A percentile compares a stretch with the other conserved stretches of the same genome.
These are phyloP conservation scores for Kodamaea hsintzibuensis DNA, from an alignment of 805 yeast genomes.

Conservation along the genomic window DNA sequence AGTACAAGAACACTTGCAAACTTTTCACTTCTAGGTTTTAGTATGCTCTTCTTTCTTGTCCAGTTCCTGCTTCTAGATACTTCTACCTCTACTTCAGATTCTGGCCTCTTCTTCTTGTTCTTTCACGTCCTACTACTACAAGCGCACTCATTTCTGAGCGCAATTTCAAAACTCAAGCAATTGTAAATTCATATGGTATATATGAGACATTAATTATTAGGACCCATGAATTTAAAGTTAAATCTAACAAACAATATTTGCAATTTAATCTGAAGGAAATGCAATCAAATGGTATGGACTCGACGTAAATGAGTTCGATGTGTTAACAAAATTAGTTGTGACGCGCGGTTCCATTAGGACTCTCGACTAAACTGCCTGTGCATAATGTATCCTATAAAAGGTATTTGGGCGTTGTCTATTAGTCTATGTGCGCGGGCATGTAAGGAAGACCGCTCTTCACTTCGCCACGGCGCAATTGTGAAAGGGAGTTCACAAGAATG, in stretches of 20 bases:
- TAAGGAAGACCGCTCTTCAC: slow-evolving; percentile 1
- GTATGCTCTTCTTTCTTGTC: too few species aligned
- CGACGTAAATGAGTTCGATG: neutral
- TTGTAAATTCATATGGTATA: neutral
- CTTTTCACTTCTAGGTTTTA: too few species aligned
- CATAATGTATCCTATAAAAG: too few species aligned
- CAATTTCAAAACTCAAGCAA: neutral
- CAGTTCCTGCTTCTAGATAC: too few species aligned
- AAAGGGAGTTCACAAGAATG: too few species aligned
- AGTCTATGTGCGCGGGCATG: neutral
- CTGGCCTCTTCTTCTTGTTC: too few species aligned
- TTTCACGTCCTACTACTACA: too few species aligned
- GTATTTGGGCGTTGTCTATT: neutral
- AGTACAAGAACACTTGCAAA: too few species aligned
- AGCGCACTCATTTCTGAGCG: too few species aligned
- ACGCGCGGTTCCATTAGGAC: neutral
- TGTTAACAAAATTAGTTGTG: neutral
- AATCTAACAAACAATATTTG: neutral
- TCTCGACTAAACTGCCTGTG: neutral
- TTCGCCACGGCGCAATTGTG: slow-evolving; percentile 3
- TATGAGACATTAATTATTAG: slow-evolving; percentile 1
- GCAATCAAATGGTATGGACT: neutral
- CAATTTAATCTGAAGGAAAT: neutral
- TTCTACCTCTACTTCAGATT: too few species aligned
- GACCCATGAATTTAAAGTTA: neutral